Conservation (phyloP, 768 basidiomycete genomes). For the Leucosporidium scottii region DNA sequence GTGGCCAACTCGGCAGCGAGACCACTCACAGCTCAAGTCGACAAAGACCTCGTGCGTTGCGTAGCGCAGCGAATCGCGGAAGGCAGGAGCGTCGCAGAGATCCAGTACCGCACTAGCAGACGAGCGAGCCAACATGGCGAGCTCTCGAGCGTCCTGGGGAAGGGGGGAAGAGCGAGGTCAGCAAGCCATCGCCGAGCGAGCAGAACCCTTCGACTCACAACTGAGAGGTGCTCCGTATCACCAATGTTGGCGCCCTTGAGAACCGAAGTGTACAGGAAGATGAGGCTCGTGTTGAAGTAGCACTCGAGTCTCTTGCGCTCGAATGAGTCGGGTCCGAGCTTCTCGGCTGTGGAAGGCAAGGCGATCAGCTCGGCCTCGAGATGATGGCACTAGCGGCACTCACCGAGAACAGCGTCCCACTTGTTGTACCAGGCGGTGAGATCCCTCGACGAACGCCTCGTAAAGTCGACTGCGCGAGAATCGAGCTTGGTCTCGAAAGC, state of each 20-base stretch:
- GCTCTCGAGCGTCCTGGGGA: not conserved
- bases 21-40: slow-evolving; percentile 55
- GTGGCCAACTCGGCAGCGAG: not conserved
- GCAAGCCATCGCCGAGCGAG: not conserved
- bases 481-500: not conserved
- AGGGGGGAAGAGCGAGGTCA: not conserved
- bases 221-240: not conserved
- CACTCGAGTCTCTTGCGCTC: slow-evolving; percentile 8
- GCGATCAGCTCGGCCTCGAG: not conserved
- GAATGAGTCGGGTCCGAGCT: not conserved
- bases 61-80: slow-evolving; percentile 73
- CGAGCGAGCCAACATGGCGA: not conserved
- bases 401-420: slow-evolving; percentile 3
- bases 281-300: not conserved
- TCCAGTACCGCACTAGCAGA: not conserved
- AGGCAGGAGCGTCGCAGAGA: slow-evolving; percentile 1
- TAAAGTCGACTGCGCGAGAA: not conserved
- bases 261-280: slow-evolving; percentile 1
- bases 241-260: slow-evolving; percentile 1
- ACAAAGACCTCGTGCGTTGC: slow-evolving; percentile 90
- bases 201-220: not conserved
- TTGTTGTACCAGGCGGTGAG: not conserved
- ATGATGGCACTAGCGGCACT: not conserved
- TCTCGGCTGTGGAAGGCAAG: not conserved
- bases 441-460: not conserved